Evolutionary conservation across 2,329 filamentous ascomycete genomes (phyloP).

Genomic region (Samsoniella hepiali): DNA sequence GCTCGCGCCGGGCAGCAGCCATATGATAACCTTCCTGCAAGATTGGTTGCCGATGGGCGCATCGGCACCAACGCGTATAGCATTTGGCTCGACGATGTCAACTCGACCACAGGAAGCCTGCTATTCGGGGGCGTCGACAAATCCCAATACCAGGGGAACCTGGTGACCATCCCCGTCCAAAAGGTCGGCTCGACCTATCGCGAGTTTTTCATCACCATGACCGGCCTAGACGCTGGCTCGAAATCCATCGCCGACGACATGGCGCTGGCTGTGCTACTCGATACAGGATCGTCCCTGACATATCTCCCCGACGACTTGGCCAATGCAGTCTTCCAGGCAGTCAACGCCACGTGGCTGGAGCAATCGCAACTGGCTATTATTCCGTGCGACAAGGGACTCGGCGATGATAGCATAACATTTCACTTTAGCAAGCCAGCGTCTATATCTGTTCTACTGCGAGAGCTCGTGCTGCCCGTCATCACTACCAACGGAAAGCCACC

Average conservation of each 20-base stretch:
- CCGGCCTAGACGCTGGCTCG: constrained; percentile 48
- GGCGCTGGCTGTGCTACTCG: constrained; percentile 63
- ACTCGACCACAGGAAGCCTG: constrained; percentile 62
- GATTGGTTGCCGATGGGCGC: constrained; percentile 56
- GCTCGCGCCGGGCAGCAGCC: constrained; percentile 48
- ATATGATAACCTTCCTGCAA: constrained; percentile 68
- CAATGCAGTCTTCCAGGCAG: constrained; percentile 52
- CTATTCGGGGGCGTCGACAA: constrained; percentile 74
- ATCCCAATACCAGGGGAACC: constrained; percentile 57
- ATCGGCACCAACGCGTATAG: constrained; percentile 69
- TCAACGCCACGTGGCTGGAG: constrained; percentile 58
- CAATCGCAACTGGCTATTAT: constrained; percentile 57
- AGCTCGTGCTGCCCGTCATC: constrained; percentile 55
- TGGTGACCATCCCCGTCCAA: constrained; percentile 67
- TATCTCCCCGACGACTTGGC: constrained; percentile 60
- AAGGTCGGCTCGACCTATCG: constrained; percentile 47
- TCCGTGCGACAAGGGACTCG: constrained; percentile 49
- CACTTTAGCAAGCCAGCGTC: constrained; percentile 46
- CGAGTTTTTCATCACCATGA: constrained; percentile 69
- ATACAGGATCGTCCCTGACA: constrained; percentile 66
- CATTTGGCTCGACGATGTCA: constrained; percentile 71
- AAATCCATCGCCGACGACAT: constrained; percentile 43
- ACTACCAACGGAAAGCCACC: constrained; percentile 45
- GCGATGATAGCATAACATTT: constrained; percentile 46
- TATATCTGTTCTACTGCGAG: constrained; percentile 55